phyloP scores from a whole-genome alignment of 257 asterid genomes.

The Nicotiana attenuata region DNA sequence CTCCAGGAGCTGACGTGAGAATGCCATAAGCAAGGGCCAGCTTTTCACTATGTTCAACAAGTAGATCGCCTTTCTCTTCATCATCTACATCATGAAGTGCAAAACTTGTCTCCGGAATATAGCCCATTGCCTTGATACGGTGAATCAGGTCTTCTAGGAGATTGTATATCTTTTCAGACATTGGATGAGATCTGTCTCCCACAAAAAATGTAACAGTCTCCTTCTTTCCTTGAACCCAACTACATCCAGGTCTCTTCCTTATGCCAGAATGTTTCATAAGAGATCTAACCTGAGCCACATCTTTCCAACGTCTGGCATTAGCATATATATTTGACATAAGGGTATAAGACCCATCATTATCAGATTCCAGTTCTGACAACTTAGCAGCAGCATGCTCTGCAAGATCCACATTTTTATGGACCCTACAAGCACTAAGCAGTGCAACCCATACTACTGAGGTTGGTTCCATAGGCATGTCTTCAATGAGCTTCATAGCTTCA shows the following conservation, averaged over 20 bases:
- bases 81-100: conserved; percentile 97
- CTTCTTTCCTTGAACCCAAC: conserved; percentile 90
- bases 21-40: conserved; percentile 88
- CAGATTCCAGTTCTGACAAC: conserved; percentile 58
- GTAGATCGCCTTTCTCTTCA: conserved; percentile 78
- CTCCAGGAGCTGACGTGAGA: conserved; percentile 64
- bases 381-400: conserved; percentile 60
- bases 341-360: conserved; percentile 80
- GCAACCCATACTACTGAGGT: conserved; percentile 71
- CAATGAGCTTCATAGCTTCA: conserved; percentile 58
- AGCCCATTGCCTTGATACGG: conserved; percentile 70
- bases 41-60: conserved; percentile 88
- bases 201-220: conserved; percentile 64
- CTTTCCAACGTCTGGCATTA: conserved; percentile 79
- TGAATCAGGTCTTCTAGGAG: conserved; percentile 53
- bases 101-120: conserved; percentile 75
- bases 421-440: conserved; percentile 78
- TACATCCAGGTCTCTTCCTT: conserved; percentile 85
- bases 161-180: conserved; percentile 54
- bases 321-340: conserved; percentile 86
- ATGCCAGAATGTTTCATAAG: conserved; percentile 74
- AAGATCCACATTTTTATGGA: conserved; percentile 79
- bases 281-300: conserved; percentile 63
- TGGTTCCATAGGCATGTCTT: conserved; percentile 68
- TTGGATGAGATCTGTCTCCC: conserved; percentile 79